Percentiles rank a stretch among this genome's conserved stretches.
Evolutionary conservation across 805 yeast species (phyloP).

Genomic region (Tetrapisispora pingtungensis): DNA sequence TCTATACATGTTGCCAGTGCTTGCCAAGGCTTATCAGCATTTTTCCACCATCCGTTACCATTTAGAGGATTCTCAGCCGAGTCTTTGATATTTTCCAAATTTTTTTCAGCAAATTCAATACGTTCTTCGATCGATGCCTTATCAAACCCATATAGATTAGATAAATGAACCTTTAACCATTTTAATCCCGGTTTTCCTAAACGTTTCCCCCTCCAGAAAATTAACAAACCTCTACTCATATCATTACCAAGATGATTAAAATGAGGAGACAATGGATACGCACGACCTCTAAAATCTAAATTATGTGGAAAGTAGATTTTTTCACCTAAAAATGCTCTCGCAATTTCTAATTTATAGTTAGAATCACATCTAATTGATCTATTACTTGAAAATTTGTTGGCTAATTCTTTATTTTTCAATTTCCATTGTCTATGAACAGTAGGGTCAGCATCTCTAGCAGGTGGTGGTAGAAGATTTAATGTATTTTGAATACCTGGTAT

Average conservation of each 20-base stretch:
- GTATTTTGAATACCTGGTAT: conserved; percentile 50
- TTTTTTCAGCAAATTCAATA: conserved; percentile 46
- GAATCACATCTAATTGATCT: conserved; percentile 89
- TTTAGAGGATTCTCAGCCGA: conserved; percentile 56
- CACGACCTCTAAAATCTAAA: conserved; percentile 75
- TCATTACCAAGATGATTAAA: conserved; percentile 76
- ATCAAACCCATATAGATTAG: conserved; percentile 66
- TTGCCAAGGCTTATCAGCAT: conserved; percentile 81
- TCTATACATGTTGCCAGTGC: conserved; percentile 63
- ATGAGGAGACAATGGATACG: conserved; percentile 72
- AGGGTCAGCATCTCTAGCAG: conserved; percentile 64
- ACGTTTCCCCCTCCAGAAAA: conserved; percentile 68
- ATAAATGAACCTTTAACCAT: conserved; percentile 70
- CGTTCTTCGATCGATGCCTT: conserved; percentile 61
- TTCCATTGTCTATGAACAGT: conserved; percentile 59
- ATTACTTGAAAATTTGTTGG: conserved; percentile 51
- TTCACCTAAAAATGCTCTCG: conserved; percentile 82
- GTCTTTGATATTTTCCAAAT: conserved; percentile 43
- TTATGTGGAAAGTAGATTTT: conserved; percentile 71
- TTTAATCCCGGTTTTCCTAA: conserved; percentile 54
- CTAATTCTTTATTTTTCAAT: conserved; percentile 43
- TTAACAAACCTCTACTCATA: conserved; percentile 57
- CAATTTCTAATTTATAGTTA: conserved; percentile 89
- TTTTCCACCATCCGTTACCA: conserved; percentile 54
- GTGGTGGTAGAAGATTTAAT: conserved; percentile 43